phyloP scores from a whole-genome alignment of 139 green algal species.

The Closterium sp. region DNA sequence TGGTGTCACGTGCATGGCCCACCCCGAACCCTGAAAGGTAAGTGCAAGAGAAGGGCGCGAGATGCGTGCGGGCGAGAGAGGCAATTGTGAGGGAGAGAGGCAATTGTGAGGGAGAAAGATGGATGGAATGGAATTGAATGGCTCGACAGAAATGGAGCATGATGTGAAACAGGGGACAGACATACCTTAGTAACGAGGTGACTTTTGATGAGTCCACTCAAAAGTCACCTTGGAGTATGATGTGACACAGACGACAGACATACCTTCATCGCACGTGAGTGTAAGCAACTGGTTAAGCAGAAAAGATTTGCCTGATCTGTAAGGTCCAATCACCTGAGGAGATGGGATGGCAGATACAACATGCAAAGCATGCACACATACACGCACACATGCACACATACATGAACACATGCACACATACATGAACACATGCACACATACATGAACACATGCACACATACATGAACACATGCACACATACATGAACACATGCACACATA shows the following conservation, averaged over 20 bases:
- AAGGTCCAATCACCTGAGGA: constrained; percentile 81
- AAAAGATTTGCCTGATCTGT: constrained; percentile 86
- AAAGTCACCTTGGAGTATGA: too few species aligned
- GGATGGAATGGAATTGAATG: background rate
- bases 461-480: too few species aligned
- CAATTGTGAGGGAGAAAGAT: background rate
- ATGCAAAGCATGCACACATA: background rate
- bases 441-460: too few species aligned
- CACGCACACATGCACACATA: background rate
- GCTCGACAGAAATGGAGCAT: background rate
- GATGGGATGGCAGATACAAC: background rate
- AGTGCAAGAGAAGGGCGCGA: background rate
- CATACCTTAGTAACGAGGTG: too few species aligned
- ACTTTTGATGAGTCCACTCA: too few species aligned
- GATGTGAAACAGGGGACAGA: background rate
- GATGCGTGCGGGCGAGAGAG: background rate
- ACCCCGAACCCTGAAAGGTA: constrained; percentile 78
- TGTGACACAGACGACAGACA: too few species aligned
- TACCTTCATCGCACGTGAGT: constrained; percentile 63
- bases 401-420: background rate
- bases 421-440: background rate
- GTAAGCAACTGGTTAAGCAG: constrained; percentile 88
- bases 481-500: too few species aligned
- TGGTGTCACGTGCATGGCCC: constrained; percentile 82
- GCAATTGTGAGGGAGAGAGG: too few species aligned